Base-by-base conservation (phyloP, 768 basidiomycete genomes). In the Termitomyces sp. region DNA sequence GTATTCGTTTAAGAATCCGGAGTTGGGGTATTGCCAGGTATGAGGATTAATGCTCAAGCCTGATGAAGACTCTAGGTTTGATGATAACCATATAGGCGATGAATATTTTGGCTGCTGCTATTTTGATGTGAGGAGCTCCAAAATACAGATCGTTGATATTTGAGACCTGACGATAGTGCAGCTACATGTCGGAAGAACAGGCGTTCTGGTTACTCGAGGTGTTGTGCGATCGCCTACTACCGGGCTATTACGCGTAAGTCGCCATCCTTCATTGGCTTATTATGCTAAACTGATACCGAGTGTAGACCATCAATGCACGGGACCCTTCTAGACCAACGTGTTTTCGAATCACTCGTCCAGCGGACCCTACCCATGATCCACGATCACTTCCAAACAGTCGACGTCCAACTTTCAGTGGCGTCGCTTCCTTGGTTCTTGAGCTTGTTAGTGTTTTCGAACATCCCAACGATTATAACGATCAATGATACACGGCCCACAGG, bases 171-270 rank as follows among this genome's bases (percentile, higher is more conserved):
- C 13, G 7, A 18, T 3, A 33, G 20, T 42, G 11, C 66, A 98
- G 96, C 63, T 99, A 98, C 73, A 94, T 97, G 94, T 96, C 94
- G 2, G 97, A 99, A 74, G 97, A 98, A 67, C 96, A 98, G 73
- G 89, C 96, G 12, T 99, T 99, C 73, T 98, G 96, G 96, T 79
- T 98, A 7, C 81, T 99, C 7, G 92, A 96, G 69, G 93, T 98
- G 1, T 81, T 99, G 7, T 98, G 97, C 67, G 94, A 96, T 68
- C 87, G 96, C 15, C 84, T 98, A 32, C 78, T 99, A 32, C 97
- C 97, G 3, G 96, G 96, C n/a, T 98, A 98, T 74, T 98, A 97
- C 72, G 89, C 91, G 95, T 95, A 53, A 63, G 86, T 74, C 52
- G 18, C 22, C 46, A 42, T 57, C 38, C n/a, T 16, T 4, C 48